phyloP scores from a whole-genome alignment of 169 alveolate species.

The Plasmodium vinckei region DNA sequence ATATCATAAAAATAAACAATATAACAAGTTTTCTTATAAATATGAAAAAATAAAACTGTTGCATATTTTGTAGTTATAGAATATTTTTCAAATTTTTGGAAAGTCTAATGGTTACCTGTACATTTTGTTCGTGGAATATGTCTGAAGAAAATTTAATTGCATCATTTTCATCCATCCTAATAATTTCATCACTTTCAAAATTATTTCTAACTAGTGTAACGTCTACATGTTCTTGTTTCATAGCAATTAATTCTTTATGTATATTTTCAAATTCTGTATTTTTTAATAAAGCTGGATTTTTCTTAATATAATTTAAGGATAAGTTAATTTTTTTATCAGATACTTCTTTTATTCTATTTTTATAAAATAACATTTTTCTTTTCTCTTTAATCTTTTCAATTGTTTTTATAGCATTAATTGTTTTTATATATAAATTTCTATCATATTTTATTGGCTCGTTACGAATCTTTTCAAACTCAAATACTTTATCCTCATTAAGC shows the following conservation, averaged over 20 bases:
- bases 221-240: constrained; percentile 4
- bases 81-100: not conserved
- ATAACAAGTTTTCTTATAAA: no score
- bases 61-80: not conserved
- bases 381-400: constrained; percentile 93
- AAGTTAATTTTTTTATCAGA: constrained; percentile 56
- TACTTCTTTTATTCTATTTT: constrained; percentile 27
- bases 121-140: constrained; percentile 5
- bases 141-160: constrained; percentile 13
- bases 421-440: constrained; percentile 94
- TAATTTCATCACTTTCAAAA: constrained; percentile 32
- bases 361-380: constrained; percentile 89
- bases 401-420: constrained; percentile 96
- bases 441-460: constrained; percentile 96
- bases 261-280: constrained; percentile 54
- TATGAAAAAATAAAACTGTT: no score
- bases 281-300: constrained; percentile 37
- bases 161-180: not conserved
- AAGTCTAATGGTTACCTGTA: constrained; percentile 18
- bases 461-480: constrained; percentile 97
- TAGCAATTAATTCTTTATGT: constrained; percentile 13
- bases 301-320: constrained; percentile 50
- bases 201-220: constrained; percentile 8
- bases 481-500: constrained; percentile 94
- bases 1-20: not conserved